Conservation (phyloP, 2,329 filamentous ascomycete species). For the Cladosporium phlei region DNA sequence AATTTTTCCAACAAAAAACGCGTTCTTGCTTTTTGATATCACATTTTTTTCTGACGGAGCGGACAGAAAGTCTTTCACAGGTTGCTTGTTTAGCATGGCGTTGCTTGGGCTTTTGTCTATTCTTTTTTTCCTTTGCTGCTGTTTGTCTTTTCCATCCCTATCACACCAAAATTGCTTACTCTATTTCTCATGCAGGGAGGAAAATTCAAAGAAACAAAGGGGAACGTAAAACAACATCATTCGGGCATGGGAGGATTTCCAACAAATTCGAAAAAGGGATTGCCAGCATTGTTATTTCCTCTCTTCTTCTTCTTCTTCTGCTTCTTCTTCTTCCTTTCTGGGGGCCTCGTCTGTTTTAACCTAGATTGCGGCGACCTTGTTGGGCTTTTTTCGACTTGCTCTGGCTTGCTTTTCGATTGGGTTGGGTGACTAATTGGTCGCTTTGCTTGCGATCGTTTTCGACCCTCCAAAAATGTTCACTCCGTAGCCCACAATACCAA, state of each 20-base stretch:
- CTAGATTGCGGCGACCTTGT: conserved; percentile 5
- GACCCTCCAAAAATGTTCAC: not conserved
- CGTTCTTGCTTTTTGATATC: conserved; percentile 4
- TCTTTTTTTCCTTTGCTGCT: not conserved
- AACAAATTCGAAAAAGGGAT: conserved; percentile 1
- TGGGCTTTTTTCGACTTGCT: no score
- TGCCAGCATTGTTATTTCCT: not conserved
- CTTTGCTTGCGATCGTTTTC: not conserved
- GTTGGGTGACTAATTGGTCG: not conserved
- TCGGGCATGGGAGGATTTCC: conserved; percentile 1
- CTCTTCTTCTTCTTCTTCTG: not conserved
- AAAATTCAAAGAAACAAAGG: not conserved
- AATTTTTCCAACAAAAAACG: not conserved
- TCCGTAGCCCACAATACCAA: no score
- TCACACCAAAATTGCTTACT: no score
- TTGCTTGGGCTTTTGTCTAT: not conserved
- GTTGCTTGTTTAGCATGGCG: conserved; percentile 6
- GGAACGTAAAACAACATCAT: not conserved
- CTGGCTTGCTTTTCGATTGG: not conserved
- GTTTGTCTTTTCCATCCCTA: not conserved
- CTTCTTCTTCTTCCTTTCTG: not conserved
- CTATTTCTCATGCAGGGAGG: not conserved
- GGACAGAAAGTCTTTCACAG: no score
- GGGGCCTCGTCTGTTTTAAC: not conserved
- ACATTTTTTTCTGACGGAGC: conserved; percentile 4